Percentiles rank a stretch among this genome's conserved stretches.
These are phyloP conservation scores for Cystobasidium pallidum DNA, from an alignment of 1,284 basidiomycete genomes.

Conservation along the genomic window DNA sequence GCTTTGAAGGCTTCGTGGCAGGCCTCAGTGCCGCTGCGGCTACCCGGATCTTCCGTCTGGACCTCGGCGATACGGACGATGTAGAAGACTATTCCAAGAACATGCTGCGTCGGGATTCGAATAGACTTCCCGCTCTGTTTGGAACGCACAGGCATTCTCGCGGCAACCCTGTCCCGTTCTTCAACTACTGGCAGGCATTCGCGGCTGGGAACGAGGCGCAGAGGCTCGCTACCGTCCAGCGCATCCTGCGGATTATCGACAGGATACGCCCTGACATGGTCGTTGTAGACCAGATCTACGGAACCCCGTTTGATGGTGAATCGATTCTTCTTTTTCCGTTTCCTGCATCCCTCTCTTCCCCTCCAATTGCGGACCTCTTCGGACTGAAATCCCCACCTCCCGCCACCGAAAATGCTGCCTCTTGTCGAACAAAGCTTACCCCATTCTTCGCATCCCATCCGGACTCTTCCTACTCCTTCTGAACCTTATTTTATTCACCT, in stretches of 20 bases:
- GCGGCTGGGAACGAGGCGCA: slow-evolving; percentile 21
- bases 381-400: no score
- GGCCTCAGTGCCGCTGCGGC: not conserved
- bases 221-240: slow-evolving; percentile 15
- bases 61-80: slow-evolving; percentile 30
- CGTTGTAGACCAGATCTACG: slow-evolving; percentile 42
- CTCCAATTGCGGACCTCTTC: no score
- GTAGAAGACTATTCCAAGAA: slow-evolving; percentile 37
- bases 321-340: not conserved
- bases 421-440: not conserved
- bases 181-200: slow-evolving; percentile 35
- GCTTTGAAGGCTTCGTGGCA: slow-evolving; percentile 12
- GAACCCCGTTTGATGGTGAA: slow-evolving; percentile 40
- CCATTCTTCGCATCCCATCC: not conserved
- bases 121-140: slow-evolving; percentile 10
- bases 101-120: slow-evolving; percentile 10
- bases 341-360: not conserved
- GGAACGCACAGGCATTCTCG: slow-evolving; percentile 28
- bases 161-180: slow-evolving; percentile 38
- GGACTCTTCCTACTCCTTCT: not conserved
- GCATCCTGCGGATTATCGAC: slow-evolving; percentile 13
- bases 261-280: slow-evolving; percentile 33
- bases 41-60: slow-evolving; percentile 16
- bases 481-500: no score
- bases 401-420: no score